phyloP scores from a whole-genome alignment of 2,329 filamentous ascomycete genomes.

The Acrodontium crateriforme region DNA sequence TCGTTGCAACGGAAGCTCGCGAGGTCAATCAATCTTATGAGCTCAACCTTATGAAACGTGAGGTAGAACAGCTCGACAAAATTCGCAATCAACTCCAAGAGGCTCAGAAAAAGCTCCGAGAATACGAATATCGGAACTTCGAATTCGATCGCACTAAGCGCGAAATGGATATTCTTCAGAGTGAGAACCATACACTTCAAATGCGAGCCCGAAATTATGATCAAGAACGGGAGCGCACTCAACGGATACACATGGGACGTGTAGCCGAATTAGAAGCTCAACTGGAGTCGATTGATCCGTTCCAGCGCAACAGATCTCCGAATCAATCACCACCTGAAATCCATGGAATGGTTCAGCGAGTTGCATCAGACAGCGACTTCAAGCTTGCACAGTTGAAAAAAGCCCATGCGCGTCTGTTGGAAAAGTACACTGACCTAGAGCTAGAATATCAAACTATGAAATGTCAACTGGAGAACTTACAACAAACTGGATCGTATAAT shows the following conservation, averaged over 20 bases:
- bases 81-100: constrained; percentile 46
- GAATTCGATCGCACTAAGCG: constrained; percentile 44
- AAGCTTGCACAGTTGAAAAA: constrained; percentile 38
- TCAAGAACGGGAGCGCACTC: constrained; percentile 34
- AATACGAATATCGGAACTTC: constrained; percentile 50
- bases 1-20: constrained; percentile 56
- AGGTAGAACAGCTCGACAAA: constrained; percentile 45
- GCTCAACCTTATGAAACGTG: constrained; percentile 47
- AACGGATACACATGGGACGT: constrained; percentile 34
- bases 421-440: constrained; percentile 36
- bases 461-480: constrained; percentile 13
- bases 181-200: constrained; percentile 44
- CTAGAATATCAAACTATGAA: constrained; percentile 19
- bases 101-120: constrained; percentile 46
- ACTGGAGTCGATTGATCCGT: constrained; percentile 4
- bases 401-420: constrained; percentile 36
- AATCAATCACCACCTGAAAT: constrained; percentile 4
- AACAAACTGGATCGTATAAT: constrained; percentile 5
- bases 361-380: constrained; percentile 32
- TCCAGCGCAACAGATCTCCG: constrained; percentile 2
- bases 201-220: constrained; percentile 43
- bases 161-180: constrained; percentile 45
- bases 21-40: constrained; percentile 52
- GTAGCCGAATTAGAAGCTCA: constrained; percentile 33
- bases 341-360: constrained; percentile 33